These are phyloP conservation scores for Cercospora zeina DNA, from an alignment of 2,329 filamentous ascomycete genomes.

Conservation along the genomic window DNA sequence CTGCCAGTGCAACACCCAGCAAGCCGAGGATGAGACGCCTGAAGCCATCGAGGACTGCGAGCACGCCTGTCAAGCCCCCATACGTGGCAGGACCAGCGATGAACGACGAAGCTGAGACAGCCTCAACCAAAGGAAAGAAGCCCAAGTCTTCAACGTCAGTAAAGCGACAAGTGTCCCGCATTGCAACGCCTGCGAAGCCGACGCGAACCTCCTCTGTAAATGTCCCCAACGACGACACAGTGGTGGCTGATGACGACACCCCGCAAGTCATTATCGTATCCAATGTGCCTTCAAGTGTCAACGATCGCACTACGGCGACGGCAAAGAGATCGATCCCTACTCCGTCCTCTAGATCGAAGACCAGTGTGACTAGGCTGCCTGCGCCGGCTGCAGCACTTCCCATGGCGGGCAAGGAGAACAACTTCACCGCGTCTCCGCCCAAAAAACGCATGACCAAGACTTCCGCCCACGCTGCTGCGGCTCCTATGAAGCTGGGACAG, in stretches of 20 bases:
- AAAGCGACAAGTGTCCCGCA: constrained; percentile 36
- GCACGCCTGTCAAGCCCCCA: constrained; percentile 23
- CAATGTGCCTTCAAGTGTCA: background rate
- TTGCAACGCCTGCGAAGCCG: constrained; percentile 41
- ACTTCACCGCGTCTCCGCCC: constrained; percentile 36
- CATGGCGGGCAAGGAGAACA: constrained; percentile 33
- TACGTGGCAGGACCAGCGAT: constrained; percentile 10
- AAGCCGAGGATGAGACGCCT: constrained; percentile 36
- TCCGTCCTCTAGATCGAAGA: background rate
- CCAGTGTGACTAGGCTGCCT: constrained; percentile 29
- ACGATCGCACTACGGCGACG: background rate
- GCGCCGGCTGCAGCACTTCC: constrained; percentile 25
- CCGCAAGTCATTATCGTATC: background rate
- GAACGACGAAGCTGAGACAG: background rate
- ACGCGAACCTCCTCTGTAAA: background rate
- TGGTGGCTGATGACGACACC: constrained; percentile 5
- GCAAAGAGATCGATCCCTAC: constrained; percentile 23
- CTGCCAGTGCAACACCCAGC: constrained; percentile 36
- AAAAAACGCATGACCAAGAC: constrained; percentile 31
- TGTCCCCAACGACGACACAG: background rate
- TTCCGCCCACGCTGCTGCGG: constrained; percentile 11
- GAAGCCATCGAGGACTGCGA: constrained; percentile 32
- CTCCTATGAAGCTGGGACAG: constrained; percentile 12
- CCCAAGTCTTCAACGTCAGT: constrained; percentile 7
- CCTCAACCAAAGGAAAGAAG: background rate